These are phyloP conservation scores for Fusarium bactridioides DNA, from an alignment of 2,329 filamentous ascomycete genomes.

Conservation along the genomic window DNA sequence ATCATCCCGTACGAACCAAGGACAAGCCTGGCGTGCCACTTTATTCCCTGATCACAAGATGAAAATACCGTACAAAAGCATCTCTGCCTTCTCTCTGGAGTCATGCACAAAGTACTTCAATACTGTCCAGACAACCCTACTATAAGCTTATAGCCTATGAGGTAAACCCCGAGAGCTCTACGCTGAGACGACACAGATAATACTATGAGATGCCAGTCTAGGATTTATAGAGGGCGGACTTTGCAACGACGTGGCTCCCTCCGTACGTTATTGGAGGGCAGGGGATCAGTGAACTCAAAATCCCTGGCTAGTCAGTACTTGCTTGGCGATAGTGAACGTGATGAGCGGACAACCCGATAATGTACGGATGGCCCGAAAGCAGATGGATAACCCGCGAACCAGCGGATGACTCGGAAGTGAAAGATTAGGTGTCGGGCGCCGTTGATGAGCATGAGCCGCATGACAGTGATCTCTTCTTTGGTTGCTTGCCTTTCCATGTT, in stretches of 20 bases:
- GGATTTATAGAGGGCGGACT: not conserved
- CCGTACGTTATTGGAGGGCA: not conserved
- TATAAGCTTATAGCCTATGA: rapidly evolving
- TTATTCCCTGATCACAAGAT: not conserved
- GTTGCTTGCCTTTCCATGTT: not conserved
- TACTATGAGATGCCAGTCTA: not conserved
- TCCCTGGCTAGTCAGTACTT: not conserved
- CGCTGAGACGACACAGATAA: not conserved
- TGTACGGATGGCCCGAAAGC: too few species aligned
- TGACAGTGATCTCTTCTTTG: not conserved
- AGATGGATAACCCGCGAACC: not conserved
- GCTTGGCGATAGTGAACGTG: not conserved
- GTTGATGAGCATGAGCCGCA: not conserved
- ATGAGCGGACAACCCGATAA: not conserved
- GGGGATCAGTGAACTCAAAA: too few species aligned
- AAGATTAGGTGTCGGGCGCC: too few species aligned
- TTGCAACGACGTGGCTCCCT: not conserved
- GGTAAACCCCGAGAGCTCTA: not conserved
- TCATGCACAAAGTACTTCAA: not conserved
- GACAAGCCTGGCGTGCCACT: not conserved
- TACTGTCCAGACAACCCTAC: too few species aligned
- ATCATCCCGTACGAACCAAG: not conserved
- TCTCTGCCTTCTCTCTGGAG: too few species aligned
- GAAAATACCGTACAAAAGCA: not conserved
- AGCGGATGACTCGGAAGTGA: not conserved